Evolutionary conservation across 2,329 filamentous ascomycete genomes (phyloP).

Genomic region (Cyanodermella asteris): DNA sequence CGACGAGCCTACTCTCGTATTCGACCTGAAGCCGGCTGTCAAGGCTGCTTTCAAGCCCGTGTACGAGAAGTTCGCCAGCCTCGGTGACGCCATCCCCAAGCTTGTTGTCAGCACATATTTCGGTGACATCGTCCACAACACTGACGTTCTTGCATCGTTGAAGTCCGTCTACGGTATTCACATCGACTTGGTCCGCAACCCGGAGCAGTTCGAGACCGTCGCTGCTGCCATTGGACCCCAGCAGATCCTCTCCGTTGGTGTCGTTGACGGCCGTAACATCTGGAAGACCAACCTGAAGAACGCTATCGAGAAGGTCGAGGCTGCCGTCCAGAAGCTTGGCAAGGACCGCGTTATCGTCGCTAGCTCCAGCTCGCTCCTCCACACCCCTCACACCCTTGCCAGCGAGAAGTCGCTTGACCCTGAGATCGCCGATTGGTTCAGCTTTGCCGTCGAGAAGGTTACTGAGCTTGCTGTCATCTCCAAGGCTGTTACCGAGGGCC

Average conservation of each 20-base stretch:
- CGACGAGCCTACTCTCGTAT: conserved; percentile 91
- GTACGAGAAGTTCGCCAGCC: conserved; percentile 65
- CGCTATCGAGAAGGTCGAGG: conserved; percentile 77
- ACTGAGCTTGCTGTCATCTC: conserved; percentile 77
- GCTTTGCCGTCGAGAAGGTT: conserved; percentile 89
- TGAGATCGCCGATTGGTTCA: conserved; percentile 95
- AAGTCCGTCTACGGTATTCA: conserved; percentile 64
- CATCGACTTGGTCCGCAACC: conserved; percentile 91
- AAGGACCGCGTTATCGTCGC: conserved; percentile 94
- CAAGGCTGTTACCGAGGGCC: conserved; percentile 88
- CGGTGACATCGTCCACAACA: conserved; percentile 97
- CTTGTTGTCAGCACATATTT: conserved; percentile 93
- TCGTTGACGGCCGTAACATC: conserved; percentile 98
- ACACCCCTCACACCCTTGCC: conserved; percentile 92
- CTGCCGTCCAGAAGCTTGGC: conserved; percentile 82
- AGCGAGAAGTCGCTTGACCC: conserved; percentile 96
- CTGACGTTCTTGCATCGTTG: conserved; percentile 60
- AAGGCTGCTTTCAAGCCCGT: conserved; percentile 96
- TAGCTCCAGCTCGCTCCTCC: conserved; percentile 91
- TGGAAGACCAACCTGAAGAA: conserved; percentile 99
- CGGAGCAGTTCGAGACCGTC: conserved; percentile 84
- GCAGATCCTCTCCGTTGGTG: conserved; percentile 81
- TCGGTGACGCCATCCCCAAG: conserved; percentile 65
- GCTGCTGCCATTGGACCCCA: conserved; percentile 62
- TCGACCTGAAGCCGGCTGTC: conserved; percentile 71